phyloP scores from a whole-genome alignment of 768 basidiomycete genomes.

The Coprinopsis strossmayeri region DNA sequence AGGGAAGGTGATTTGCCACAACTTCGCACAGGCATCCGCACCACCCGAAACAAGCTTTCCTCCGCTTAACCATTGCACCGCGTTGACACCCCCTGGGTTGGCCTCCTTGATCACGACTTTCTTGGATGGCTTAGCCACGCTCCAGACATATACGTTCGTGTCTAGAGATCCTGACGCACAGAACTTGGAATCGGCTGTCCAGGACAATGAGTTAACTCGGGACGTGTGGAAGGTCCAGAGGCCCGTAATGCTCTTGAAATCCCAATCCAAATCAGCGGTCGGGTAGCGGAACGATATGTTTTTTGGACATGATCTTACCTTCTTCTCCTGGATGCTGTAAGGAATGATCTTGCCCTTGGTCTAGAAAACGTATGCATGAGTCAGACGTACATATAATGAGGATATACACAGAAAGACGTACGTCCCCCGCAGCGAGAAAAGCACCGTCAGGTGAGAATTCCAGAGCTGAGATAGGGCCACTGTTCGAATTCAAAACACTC shows the following conservation, averaged over 20 bases:
- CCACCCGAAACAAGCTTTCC: conserved; percentile 64
- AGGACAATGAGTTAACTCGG: conserved; percentile 71
- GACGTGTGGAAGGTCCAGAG: conserved; percentile 87
- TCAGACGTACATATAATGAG: neutral
- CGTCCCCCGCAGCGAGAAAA: conserved; percentile 80
- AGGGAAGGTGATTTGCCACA: conserved; percentile 60
- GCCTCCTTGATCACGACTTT: conserved; percentile 84
- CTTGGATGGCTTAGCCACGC: conserved; percentile 59
- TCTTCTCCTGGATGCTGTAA: conserved; percentile 62
- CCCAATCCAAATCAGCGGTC: neutral
- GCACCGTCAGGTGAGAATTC: conserved; percentile 76
- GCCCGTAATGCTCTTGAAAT: conserved; percentile 50
- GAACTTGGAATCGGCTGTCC: conserved; percentile 68
- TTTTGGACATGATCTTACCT: conserved; percentile 34
- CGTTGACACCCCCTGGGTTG: conserved; percentile 76
- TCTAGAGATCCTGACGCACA: conserved; percentile 90
- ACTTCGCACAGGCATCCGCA: conserved; percentile 73
- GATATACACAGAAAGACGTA: conserved; percentile 31
- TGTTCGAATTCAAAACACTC: conserved; percentile 58
- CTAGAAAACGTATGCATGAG: conserved; percentile 29
- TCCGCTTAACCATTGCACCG: conserved; percentile 70
- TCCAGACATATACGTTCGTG: conserved; percentile 87
- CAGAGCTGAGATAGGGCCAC: conserved; percentile 63
- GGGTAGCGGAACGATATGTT: too few species aligned
- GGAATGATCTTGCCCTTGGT: conserved; percentile 77